Conservation (phyloP, 1,284 basidiomycete species). For the Sanghuangporus sanghuang region DNA sequence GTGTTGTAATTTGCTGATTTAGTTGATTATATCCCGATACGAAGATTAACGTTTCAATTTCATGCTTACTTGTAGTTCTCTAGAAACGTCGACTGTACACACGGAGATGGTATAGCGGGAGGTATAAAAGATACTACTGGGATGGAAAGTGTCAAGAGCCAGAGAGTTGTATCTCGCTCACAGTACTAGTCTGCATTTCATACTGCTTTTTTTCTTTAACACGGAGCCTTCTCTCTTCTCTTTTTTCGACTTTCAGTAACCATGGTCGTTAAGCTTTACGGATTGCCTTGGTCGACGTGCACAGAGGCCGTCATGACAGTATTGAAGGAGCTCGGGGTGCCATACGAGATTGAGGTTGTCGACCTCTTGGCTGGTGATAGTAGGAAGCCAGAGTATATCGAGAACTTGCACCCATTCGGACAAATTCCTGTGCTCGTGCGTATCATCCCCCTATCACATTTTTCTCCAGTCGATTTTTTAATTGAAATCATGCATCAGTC, state of each 20-base stretch:
- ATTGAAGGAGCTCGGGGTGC: conserved; percentile 18
- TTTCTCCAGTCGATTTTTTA: neutral
- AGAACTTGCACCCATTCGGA: conserved; percentile 56
- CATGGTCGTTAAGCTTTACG: conserved; percentile 19
- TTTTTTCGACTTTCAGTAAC: neutral
- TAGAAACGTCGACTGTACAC: neutral
- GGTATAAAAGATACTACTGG: neutral
- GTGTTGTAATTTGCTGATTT: too few species aligned
- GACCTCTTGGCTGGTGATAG: conserved; percentile 31
- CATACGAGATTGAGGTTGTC: conserved; percentile 20
- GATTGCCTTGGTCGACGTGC: conserved; percentile 19
- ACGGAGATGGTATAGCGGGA: neutral
- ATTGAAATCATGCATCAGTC: neutral
- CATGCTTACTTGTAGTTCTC: neutral
- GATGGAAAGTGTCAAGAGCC: neutral
- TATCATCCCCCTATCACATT: neutral
- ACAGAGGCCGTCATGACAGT: conserved; percentile 15
- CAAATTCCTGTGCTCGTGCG: conserved; percentile 45
- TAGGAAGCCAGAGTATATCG: conserved; percentile 39
- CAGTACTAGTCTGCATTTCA: too few species aligned
- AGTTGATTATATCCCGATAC: too few species aligned
- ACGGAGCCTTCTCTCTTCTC: neutral
- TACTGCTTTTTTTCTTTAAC: neutral
- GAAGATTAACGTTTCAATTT: too few species aligned
- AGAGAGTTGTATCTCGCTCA: neutral